Percentiles rank a stretch among this genome's conserved stretches.
Evolutionary conservation across 345 rosid species (phyloP).

Genomic region (Raphanus sativus): DNA sequence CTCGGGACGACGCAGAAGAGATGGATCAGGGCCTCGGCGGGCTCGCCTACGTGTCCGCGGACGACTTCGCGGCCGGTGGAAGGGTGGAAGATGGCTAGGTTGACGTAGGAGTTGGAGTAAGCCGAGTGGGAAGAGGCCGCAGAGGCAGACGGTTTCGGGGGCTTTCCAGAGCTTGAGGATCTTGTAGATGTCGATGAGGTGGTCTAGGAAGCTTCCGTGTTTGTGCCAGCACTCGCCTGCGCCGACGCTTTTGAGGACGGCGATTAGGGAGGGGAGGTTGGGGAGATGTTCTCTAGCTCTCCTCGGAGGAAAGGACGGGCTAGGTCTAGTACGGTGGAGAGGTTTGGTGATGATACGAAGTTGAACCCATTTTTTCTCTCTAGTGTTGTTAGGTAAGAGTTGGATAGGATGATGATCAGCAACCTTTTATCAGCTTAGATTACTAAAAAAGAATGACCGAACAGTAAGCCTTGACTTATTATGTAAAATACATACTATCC

Average conservation of each 20-base stretch:
- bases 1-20: conserved; percentile 82
- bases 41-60: conserved; percentile 67
- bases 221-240: conserved; percentile 99
- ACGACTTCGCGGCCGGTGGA: conserved; percentile 82
- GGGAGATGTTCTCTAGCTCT: conserved; percentile 65
- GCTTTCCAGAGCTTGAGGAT: conserved; percentile 81
- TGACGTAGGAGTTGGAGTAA: conserved; percentile 89
- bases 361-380: conserved; percentile 26
- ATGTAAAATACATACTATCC: too few species aligned
- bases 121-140: conserved; percentile 96
- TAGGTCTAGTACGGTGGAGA: conserved; percentile 43
- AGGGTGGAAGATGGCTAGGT: conserved; percentile 89
- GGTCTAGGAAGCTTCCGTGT: conserved; percentile 91
- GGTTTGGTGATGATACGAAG: conserved; percentile 23
- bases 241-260: conserved; percentile 79
- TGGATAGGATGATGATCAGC: not conserved
- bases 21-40: conserved; percentile 85
- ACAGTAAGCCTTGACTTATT: not conserved
- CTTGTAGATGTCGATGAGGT: conserved; percentile 76
- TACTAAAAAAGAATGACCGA: not conserved
- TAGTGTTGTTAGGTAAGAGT: not conserved
- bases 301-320: conserved; percentile 95
- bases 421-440: not conserved
- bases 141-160: conserved; percentile 77
- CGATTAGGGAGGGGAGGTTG: conserved; percentile 60